Conservation (phyloP, 1,284 basidiomycete species). For the Puccinia hordei region DNA sequence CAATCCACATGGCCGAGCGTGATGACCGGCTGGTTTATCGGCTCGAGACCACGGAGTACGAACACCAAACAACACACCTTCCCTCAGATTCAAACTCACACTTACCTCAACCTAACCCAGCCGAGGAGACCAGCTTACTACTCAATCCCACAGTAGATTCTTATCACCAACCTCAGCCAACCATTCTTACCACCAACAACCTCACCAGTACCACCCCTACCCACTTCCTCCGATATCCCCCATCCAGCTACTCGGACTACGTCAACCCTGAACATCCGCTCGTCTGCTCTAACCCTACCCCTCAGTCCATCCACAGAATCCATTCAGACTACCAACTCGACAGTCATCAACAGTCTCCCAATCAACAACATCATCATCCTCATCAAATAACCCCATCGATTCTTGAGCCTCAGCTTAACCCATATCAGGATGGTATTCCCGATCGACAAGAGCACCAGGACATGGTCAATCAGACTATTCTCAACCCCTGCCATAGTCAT, state of each 20-base stretch:
- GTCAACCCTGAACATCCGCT: conserved; percentile 1
- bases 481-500: neutral
- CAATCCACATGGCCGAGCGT: neutral
- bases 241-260: neutral
- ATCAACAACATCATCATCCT: neutral
- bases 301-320: neutral
- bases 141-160: neutral
- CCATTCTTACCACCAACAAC: no score
- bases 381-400: neutral
- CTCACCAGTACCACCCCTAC: neutral
- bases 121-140: conserved; percentile 9
- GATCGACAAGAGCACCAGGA: neutral
- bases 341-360: neutral
- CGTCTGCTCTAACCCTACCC: neutral
- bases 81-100: conserved; percentile 8
- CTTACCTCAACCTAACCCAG: neutral
- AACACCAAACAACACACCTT: neutral
- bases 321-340: neutral
- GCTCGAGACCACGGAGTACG: neutral
- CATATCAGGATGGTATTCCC: neutral
- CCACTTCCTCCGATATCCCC: neutral
- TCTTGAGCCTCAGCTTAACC: neutral
- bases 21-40: neutral
- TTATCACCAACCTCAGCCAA: neutral
- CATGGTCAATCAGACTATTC: neutral